These are phyloP conservation scores for Spinellus fusiger DNA, from an alignment of 192 early-diverging fungal genomes.

Conservation along the genomic window DNA sequence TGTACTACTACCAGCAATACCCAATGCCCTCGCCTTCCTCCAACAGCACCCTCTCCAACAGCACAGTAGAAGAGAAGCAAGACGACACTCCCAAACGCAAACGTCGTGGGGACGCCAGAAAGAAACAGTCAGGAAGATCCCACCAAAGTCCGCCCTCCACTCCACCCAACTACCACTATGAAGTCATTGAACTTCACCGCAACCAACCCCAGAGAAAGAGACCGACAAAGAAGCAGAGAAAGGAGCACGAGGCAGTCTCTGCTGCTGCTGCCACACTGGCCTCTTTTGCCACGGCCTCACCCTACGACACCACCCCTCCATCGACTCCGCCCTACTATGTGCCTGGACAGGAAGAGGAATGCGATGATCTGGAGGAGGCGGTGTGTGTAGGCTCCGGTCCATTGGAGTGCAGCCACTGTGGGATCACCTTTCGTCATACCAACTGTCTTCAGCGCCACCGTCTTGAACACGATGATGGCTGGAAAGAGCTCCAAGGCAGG, in stretches of 20 bases:
- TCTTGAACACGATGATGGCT: constrained; percentile 6
- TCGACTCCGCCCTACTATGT: neutral
- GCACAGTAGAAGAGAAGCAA: neutral
- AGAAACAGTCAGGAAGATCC: neutral
- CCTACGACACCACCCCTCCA: neutral
- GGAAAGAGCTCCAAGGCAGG: neutral
- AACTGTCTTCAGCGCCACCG: constrained; percentile 12
- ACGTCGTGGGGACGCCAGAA: constrained; percentile 5
- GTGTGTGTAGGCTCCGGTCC: constrained; percentile 1
- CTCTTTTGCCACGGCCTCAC: constrained; percentile 12
- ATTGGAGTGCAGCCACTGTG: constrained; percentile 8
- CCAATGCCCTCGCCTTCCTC: neutral
- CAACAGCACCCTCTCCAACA: neutral
- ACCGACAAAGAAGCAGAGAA: constrained; percentile 8
- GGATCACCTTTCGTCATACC: neutral
- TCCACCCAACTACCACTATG: constrained; percentile 14
- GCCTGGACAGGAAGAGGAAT: constrained; percentile 7
- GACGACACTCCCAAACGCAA: constrained; percentile 13
- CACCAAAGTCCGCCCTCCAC: constrained; percentile 1
- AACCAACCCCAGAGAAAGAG: neutral
- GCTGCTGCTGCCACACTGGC: constrained; percentile 23
- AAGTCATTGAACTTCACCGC: constrained; percentile 11
- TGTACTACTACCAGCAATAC: neutral
- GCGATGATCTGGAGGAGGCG: constrained; percentile 8
- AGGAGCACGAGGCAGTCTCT: constrained; percentile 18